Base-by-base conservation (phyloP, 257 asterid species). In the Solanum pimpinellifolium region DNA sequence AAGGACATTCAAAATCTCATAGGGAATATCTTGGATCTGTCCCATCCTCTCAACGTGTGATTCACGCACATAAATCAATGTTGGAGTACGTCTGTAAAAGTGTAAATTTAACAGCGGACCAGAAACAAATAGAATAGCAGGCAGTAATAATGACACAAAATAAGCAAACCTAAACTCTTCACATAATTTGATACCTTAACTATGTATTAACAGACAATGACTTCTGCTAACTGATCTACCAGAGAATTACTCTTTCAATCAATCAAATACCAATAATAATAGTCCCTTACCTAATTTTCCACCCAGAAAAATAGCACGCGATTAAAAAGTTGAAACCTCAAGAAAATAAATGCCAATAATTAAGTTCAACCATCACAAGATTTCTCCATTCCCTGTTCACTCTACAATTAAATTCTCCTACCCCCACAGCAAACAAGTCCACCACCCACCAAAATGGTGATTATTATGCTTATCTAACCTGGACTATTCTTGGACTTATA, bases 1-100 rank as follows among this genome's bases (percentile, higher is more conserved):
- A 47, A 97, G 99, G 88, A 97, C 99, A 90, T 97, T 97, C 90
- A 97, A 89, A 86, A 97, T 97, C 93, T 97, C 99, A 90, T 97
- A 97, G 81, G 97, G 85, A 89, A 97, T 92, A 93, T 97, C 99
- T 93, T 97, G 95, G 90, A 94, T 93, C 92, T 92, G 91, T 74
- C 99, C 99, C 92, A 93, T 92, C 91, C 92, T 95, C 90, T 97
- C 98, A 89, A 91, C 95, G 86, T 97, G 99, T 70, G 99, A 97
- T 91, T 97, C 99, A 35, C 99, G 99, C 72, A 97, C 99, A 92
- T 93, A 94, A 83, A 97, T 96, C 87, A 92, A 93, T 44, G 99
- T 97, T 41, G 99, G 99, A 21, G 99, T 93, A 85, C 99, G 99
- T 91, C 99, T 97, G 94, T 52, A 65, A 87, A 77, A 74, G 18